phyloP scores from a whole-genome alignment of 768 basidiomycete genomes.

The Calocybe cyanea region DNA sequence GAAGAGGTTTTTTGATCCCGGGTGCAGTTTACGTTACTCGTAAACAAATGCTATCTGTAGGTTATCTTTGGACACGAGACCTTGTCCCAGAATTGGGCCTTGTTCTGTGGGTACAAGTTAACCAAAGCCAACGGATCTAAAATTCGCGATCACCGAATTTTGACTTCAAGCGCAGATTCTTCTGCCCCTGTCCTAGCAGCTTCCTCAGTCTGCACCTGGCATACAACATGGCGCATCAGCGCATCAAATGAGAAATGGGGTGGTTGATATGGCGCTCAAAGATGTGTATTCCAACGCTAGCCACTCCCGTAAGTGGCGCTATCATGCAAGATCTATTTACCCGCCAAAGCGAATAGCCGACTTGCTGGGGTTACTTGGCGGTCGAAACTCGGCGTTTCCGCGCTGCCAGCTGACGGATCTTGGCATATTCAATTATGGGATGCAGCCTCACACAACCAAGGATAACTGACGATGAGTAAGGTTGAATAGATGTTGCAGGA shows the following conservation, averaged over 20 bases:
- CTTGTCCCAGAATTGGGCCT: neutral
- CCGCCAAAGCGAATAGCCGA: neutral
- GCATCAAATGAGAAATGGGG: neutral
- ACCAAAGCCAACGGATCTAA: neutral
- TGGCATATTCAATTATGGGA: conserved; percentile 12
- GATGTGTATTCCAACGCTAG: no score
- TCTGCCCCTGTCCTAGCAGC: neutral
- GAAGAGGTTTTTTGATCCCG: neutral
- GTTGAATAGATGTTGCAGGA: conserved; percentile 42
- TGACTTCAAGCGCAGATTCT: neutral
- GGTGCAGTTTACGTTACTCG: neutral
- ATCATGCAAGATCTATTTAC: neutral
- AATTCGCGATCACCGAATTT: neutral
- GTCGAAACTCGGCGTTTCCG: neutral
- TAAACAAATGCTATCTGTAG: neutral
- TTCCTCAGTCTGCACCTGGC: neutral
- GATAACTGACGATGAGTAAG: conserved; percentile 17
- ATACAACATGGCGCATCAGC: conserved; percentile 2
- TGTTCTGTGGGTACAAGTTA: neutral
- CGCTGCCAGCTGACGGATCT: conserved; percentile 1
- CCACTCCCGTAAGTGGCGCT: no score
- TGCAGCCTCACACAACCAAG: conserved; percentile 1
- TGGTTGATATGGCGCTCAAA: no score
- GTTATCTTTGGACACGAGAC: neutral
- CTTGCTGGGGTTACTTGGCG: no score